Evolutionary conservation across 345 rosid species (phyloP).

Genomic region (Pistacia integerrima): DNA sequence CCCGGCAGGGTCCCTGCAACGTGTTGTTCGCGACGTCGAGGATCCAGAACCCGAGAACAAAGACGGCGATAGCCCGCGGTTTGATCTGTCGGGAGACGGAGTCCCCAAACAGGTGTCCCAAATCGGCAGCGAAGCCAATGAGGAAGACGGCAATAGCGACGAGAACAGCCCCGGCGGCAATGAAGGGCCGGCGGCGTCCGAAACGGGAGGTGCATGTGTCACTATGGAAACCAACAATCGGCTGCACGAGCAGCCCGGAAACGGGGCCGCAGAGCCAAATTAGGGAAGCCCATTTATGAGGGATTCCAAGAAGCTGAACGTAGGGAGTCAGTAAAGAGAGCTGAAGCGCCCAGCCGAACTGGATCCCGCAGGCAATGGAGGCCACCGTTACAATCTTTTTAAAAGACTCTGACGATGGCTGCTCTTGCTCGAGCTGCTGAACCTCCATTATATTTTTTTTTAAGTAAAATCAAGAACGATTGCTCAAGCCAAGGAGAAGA

Average conservation of each 20-base stretch:
- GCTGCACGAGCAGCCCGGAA: constrained; percentile 90
- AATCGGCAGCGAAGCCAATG: constrained; percentile 81
- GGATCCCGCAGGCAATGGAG: constrained; percentile 83
- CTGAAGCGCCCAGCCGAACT: constrained; percentile 96
- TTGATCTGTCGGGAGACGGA: constrained; percentile 30
- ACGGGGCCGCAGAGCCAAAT: constrained; percentile 95
- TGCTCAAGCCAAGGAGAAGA: no score
- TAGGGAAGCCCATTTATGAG: constrained; percentile 84
- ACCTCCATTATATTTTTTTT: no score
- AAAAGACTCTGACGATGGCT: background rate
- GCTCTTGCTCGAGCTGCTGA: background rate
- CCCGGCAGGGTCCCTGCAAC: constrained; percentile 83
- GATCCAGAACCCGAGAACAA: constrained; percentile 82
- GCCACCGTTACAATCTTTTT: constrained; percentile 64
- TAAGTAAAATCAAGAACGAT: no score
- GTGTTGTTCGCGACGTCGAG: constrained; percentile 92
- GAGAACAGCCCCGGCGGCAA: constrained; percentile 49
- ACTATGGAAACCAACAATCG: constrained; percentile 79
- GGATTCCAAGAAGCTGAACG: constrained; percentile 80
- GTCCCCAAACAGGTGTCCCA: constrained; percentile 68
- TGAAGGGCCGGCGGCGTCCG: constrained; percentile 93
- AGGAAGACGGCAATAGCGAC: constrained; percentile 70
- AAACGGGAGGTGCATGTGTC: constrained; percentile 73
- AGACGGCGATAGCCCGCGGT: constrained; percentile 66
- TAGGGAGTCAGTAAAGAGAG: constrained; percentile 86